Evolutionary conservation across 495 filamentous ascomycete species (phyloP).

Genomic region (Podospora anserina): DNA sequence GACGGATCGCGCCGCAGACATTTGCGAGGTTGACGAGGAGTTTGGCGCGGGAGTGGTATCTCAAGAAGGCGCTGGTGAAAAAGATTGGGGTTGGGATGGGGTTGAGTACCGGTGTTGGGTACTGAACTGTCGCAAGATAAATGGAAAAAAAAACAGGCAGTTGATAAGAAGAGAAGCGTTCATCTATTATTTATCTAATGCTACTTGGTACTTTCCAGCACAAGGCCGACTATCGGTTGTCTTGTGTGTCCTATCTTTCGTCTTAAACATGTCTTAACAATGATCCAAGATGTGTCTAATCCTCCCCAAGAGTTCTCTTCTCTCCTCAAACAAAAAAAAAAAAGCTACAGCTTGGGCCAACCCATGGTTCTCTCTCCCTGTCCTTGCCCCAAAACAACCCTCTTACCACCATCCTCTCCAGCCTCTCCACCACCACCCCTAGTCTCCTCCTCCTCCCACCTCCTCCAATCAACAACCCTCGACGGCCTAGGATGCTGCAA

Average conservation of each 20-base stretch:
- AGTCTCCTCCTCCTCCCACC: constrained; percentile 12
- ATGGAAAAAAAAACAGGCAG: not conserved
- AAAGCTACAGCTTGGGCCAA: not conserved
- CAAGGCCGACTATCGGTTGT: not conserved
- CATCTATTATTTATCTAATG: not conserved
- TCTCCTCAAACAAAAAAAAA: too few species aligned
- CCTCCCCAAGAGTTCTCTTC: too few species aligned
- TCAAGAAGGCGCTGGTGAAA: constrained; percentile 78
- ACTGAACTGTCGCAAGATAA: not conserved
- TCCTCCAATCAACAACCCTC: constrained; percentile 33
- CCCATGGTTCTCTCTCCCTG: not conserved
- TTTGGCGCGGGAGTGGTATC: constrained; percentile 78
- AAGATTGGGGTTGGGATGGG: constrained; percentile 87
- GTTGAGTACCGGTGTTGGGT: constrained; percentile 12
- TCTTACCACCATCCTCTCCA: not conserved
- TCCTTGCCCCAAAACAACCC: not conserved
- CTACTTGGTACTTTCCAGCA: not conserved
- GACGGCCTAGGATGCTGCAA: constrained; percentile 36
- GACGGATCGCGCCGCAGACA: constrained; percentile 67
- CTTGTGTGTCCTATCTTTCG: not conserved
- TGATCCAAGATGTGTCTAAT: not conserved
- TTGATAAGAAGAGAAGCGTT: not conserved
- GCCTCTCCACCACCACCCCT: not conserved
- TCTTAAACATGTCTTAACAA: not conserved
- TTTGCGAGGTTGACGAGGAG: constrained; percentile 79